Evolutionary conservation across 306 rosid species (phyloP).

Genomic region (Cicer pinnatifidum): DNA sequence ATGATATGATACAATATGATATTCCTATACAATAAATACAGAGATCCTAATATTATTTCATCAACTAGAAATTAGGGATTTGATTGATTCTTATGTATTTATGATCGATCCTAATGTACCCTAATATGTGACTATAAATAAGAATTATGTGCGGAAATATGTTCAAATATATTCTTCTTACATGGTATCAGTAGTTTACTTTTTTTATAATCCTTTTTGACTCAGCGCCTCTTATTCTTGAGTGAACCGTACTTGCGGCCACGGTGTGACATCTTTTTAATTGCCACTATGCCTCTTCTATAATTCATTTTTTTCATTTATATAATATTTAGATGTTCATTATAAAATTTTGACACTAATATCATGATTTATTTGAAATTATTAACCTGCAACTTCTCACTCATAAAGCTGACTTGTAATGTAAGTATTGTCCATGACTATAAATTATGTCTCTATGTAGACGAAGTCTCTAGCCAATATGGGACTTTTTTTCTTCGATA

Average conservation of each 20-base stretch:
- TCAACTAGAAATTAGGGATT: too few species aligned
- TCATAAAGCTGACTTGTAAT: neutral
- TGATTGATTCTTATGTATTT: neutral
- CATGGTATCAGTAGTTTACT: neutral
- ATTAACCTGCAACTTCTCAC: neutral
- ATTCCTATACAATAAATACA: too few species aligned
- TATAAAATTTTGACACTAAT: neutral
- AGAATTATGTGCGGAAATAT: neutral
- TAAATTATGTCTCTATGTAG: neutral
- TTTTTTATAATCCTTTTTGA: neutral
- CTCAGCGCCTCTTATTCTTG: neutral
- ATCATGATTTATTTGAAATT: neutral
- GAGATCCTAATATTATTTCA: too few species aligned
- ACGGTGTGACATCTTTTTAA: neutral
- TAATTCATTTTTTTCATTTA: neutral
- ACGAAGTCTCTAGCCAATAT: neutral
- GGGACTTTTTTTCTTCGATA: neutral
- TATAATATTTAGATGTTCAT: neutral
- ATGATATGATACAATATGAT: neutral
- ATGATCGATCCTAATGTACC: conserved; percentile 7
- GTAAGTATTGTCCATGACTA: neutral
- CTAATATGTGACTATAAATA: neutral
- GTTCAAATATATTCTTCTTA: neutral
- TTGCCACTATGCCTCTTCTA: neutral
- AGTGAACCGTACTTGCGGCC: neutral